These are phyloP conservation scores for Vitis hybrid DNA, from an alignment of 177 flowering plant genomes.

Conservation along the genomic window DNA sequence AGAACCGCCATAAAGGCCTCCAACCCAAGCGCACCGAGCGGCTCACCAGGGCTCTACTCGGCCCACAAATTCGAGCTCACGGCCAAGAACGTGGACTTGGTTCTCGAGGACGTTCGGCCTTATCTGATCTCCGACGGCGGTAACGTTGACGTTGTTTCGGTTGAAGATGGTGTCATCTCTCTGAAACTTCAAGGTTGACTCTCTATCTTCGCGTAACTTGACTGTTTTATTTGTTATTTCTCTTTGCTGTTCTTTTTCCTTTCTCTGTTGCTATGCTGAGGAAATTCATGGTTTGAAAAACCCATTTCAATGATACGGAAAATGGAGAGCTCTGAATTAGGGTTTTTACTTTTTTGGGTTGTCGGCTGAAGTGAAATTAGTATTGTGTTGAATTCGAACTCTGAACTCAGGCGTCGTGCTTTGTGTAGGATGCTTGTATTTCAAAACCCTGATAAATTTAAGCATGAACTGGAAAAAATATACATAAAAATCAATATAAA, in stretches of 20 bases:
- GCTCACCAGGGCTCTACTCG: conserved; percentile 73
- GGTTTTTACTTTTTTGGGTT: too few species aligned
- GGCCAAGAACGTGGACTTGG: conserved; percentile 67
- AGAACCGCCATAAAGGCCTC: conserved; percentile 26
- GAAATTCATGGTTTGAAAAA: too few species aligned
- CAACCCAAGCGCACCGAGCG: conserved; percentile 19
- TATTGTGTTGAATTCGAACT: too few species aligned
- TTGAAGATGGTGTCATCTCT: conserved; percentile 79
- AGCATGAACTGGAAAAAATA: too few species aligned
- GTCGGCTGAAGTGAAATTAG: too few species aligned
- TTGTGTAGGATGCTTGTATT: too few species aligned
- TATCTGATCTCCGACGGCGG: conserved; percentile 94
- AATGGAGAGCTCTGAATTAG: too few species aligned
- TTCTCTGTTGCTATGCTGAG: background rate
- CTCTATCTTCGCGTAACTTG: background rate
- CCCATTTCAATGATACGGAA: too few species aligned
- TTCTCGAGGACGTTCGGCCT: conserved; percentile 90
- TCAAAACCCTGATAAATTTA: too few species aligned
- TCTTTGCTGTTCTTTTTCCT: background rate
- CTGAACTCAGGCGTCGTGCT: too few species aligned
- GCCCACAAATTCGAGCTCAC: conserved; percentile 71
- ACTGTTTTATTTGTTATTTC: background rate
- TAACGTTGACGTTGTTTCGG: conserved; percentile 91
- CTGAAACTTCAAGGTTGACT: conserved; percentile 81
- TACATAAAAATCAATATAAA: too few species aligned